Percentiles rank a stretch among this genome's conserved stretches.
phyloP scores from a whole-genome alignment of 2,329 filamentous ascomycete genomes.

The Aspergillus sp. region DNA sequence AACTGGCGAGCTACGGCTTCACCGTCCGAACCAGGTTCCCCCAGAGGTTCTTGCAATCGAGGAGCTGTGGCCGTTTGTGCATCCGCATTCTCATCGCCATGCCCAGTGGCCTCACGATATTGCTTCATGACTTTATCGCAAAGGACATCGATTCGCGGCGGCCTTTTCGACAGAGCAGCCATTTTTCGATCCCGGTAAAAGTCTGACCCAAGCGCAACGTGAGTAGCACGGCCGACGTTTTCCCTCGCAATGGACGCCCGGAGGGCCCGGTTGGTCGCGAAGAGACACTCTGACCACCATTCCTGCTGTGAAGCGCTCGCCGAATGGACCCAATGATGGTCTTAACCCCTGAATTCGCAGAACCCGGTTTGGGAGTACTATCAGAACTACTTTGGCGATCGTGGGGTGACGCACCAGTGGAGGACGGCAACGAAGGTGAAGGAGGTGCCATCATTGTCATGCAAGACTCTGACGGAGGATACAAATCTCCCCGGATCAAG shows the following conservation, averaged over 20 bases:
- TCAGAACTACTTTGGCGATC: conserved; percentile 24
- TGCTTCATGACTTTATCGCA: conserved; percentile 70
- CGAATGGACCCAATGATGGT: conserved; percentile 80
- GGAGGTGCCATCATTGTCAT: conserved; percentile 56
- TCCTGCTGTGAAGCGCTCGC: conserved; percentile 61
- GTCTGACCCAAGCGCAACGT: conserved; percentile 38
- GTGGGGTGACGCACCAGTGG: conserved; percentile 13
- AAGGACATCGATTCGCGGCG: conserved; percentile 68
- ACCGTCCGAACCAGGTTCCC: conserved; percentile 2
- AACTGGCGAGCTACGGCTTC: conserved; percentile 4
- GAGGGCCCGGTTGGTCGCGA: conserved; percentile 26
- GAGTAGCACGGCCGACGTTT: conserved; percentile 33
- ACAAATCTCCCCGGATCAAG: conserved; percentile 74
- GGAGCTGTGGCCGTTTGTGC: conserved; percentile 4
- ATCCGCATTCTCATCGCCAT: conserved; percentile 5
- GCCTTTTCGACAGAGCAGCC: conserved; percentile 31
- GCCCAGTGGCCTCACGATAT: conserved; percentile 61
- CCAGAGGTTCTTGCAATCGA: conserved; percentile 4
- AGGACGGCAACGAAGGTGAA: conserved; percentile 31
- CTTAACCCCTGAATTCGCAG: conserved; percentile 59
- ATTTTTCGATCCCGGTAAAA: conserved; percentile 33
- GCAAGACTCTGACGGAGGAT: conserved; percentile 73
- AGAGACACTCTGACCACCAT: conserved; percentile 24
- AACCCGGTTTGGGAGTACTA: conserved; percentile 15
- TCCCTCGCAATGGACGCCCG: conserved; percentile 25